These are phyloP conservation scores for Tricholomella constricta DNA, from an alignment of 768 basidiomycete genomes.

Conservation along the genomic window DNA sequence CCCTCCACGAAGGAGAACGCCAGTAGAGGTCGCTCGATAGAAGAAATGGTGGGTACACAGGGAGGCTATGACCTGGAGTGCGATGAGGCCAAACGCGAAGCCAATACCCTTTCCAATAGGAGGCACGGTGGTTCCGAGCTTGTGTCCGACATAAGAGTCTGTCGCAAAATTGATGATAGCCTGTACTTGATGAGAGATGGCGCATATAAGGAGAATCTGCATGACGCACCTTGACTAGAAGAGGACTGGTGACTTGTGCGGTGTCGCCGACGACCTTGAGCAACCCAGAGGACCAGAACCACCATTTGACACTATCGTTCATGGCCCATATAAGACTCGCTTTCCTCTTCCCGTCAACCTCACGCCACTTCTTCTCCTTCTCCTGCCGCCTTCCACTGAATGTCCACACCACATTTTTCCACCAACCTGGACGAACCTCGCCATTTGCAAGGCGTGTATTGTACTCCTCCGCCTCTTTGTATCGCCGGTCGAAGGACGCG, in stretches of 20 bases:
- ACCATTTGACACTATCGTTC: constrained; percentile 77
- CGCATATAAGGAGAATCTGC: not conserved
- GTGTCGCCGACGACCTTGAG: constrained; percentile 66
- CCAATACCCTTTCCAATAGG: constrained; percentile 66
- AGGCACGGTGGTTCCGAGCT: constrained; percentile 36
- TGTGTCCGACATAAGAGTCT: constrained; percentile 56
- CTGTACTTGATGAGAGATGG: constrained; percentile 31
- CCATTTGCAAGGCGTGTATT: constrained; percentile 71
- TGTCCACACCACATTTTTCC: constrained; percentile 59
- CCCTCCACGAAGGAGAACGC: constrained; percentile 81
- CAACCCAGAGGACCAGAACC: constrained; percentile 74
- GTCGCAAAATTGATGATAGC: constrained; percentile 72
- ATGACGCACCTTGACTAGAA: constrained; percentile 74
- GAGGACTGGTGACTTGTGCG: constrained; percentile 72
- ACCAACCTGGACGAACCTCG: constrained; percentile 56
- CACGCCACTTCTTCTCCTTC: constrained; percentile 66
- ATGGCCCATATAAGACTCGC: constrained; percentile 70
- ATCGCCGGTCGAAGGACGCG: constrained; percentile 61
- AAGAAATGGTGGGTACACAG: constrained; percentile 82
- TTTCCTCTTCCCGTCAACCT: constrained; percentile 58
- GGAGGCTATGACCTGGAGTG: constrained; percentile 67
- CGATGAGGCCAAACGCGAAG: constrained; percentile 67
- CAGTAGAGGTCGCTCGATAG: constrained; percentile 70
- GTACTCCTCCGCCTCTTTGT: constrained; percentile 61
- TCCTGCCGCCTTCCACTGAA: constrained; percentile 52